Percentiles rank a stretch among this genome's conserved stretches.
phyloP scores from a whole-genome alignment of 495 filamentous ascomycete genomes.

The Penicillium egyptiacum region DNA sequence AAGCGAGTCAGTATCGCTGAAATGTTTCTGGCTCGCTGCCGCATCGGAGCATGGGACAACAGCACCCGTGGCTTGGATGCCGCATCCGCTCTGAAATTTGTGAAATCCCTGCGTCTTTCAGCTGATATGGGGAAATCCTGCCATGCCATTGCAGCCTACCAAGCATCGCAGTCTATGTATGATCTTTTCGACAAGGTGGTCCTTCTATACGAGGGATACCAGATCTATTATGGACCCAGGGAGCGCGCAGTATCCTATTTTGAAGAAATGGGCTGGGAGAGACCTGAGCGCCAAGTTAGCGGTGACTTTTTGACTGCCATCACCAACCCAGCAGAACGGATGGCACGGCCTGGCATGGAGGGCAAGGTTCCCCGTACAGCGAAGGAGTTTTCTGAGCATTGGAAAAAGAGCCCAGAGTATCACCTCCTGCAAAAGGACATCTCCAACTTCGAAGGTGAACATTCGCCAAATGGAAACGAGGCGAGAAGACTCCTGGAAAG shows the following conservation, averaged over 20 bases:
- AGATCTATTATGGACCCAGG: slow-evolving; percentile 63
- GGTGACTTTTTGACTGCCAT: slow-evolving; percentile 72
- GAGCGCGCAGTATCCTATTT: slow-evolving; percentile 60
- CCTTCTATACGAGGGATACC: slow-evolving; percentile 60
- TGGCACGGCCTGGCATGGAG: slow-evolving; percentile 57
- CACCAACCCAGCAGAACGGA: slow-evolving; percentile 62
- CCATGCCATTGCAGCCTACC: slow-evolving; percentile 80
- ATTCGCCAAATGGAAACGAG: slow-evolving; percentile 24
- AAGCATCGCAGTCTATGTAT: slow-evolving; percentile 83
- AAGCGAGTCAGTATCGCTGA: slow-evolving; percentile 61
- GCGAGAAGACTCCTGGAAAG: slow-evolving; percentile 28
- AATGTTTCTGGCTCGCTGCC: slow-evolving; percentile 60
- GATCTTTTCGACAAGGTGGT: slow-evolving; percentile 58
- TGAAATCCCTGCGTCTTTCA: slow-evolving; percentile 67
- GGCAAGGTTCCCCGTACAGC: slow-evolving; percentile 65
- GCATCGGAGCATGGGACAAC: slow-evolving; percentile 80
- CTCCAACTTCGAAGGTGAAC: slow-evolving; percentile 31
- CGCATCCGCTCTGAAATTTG: slow-evolving; percentile 69
- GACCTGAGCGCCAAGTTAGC: slow-evolving; percentile 58
- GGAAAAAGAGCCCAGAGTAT: slow-evolving; percentile 52
- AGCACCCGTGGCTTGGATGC: slow-evolving; percentile 82
- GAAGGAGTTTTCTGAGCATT: slow-evolving; percentile 63
- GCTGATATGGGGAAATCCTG: slow-evolving; percentile 71
- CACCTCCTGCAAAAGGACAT: slow-evolving; percentile 49
- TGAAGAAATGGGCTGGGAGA: slow-evolving; percentile 54